Base-by-base conservation (phyloP, 495 filamentous ascomycete species). In the Lindgomyces ingoldianus region DNA sequence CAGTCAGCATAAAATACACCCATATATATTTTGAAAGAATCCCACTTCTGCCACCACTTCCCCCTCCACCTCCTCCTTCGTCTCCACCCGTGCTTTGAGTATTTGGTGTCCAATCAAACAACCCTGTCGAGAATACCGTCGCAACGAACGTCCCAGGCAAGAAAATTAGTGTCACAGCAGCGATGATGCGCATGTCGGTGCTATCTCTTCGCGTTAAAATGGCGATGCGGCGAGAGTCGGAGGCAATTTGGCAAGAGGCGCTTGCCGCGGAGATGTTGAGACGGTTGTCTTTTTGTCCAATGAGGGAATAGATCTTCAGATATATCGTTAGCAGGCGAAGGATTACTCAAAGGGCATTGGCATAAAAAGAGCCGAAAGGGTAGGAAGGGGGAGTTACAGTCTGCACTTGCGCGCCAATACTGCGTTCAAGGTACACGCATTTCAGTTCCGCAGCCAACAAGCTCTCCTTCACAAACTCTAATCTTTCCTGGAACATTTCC, bases 1-100 rank as follows among this genome's bases (percentile, higher is more conserved):
- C 58, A 6, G 58, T 61, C 16, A 61, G 46, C 58, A 61, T 61
- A 24, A 61, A 61, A 18, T 61, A 61, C n/a, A 61, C 58, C 58
- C 58, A 61, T 19, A 61, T 42, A 19, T 52, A 61, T 10, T 27
- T 25, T 21, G 58, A 61, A 1, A 61, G n/a, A n/a, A n/a, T n/a
- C n/a, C n/a, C n/a, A n/a, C n/a, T n/a, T n/a, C n/a, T n/a, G n/a
- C n/a, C n/a, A n/a, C n/a, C n/a, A n/a, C n/a, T n/a, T n/a, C n/a
- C 24, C 30, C 26, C 27, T 26, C 25, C 22, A 1, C 58, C 47
- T 3, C 29, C 22, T 25, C 46, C 30, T 18, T 1, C 36, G 27
- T 45, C 54, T 1, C 1, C 24, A 4, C 25, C 47, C 11, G 19
- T 22, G 46, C 47, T n/a, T 1, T n/a, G 30, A 14, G 58, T 16